A percentile compares a stretch with the other conserved stretches of the same genome.
Conservation (phyloP, 495 filamentous ascomycete species). For the Lophiostoma macrostomum region DNA sequence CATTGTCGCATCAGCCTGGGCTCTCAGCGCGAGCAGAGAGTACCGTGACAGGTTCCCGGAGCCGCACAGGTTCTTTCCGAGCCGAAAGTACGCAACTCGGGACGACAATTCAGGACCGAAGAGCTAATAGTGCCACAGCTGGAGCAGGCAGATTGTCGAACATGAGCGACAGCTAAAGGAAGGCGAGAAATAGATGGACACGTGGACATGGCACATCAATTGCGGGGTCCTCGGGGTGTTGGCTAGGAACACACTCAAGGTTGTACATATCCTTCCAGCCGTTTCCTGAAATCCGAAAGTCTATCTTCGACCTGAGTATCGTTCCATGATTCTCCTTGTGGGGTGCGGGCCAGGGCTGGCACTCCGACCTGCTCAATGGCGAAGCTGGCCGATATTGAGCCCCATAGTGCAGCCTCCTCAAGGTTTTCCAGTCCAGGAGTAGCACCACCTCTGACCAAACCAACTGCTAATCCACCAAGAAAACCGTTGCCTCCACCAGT, state of each 20-base stretch:
- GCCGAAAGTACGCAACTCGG: constrained; percentile 71
- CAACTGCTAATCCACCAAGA: constrained; percentile 77
- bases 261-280: constrained; percentile 52
- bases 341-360: constrained; percentile 56
- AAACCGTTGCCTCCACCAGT: constrained; percentile 97
- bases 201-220: background rate
- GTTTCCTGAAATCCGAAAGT: constrained; percentile 34
- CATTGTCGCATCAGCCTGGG: constrained; percentile 71
- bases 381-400: constrained; percentile 84
- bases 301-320: constrained; percentile 52
- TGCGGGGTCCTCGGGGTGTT: constrained; percentile 21
- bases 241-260: constrained; percentile 32
- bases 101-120: background rate
- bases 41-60: constrained; percentile 81
- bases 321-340: constrained; percentile 76
- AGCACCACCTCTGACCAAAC: constrained; percentile 53
- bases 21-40: constrained; percentile 79
- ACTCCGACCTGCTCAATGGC: constrained; percentile 92
- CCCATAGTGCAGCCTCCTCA: constrained; percentile 70
- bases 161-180: constrained; percentile 71
- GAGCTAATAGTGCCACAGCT: constrained; percentile 52
- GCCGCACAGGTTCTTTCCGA: constrained; percentile 83
- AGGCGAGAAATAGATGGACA: constrained; percentile 15
- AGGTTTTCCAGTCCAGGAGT: constrained; percentile 47
- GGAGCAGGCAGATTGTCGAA: constrained; percentile 88